phyloP scores from a whole-genome alignment of 106 monocot species.

The Dendrobium officinale region DNA sequence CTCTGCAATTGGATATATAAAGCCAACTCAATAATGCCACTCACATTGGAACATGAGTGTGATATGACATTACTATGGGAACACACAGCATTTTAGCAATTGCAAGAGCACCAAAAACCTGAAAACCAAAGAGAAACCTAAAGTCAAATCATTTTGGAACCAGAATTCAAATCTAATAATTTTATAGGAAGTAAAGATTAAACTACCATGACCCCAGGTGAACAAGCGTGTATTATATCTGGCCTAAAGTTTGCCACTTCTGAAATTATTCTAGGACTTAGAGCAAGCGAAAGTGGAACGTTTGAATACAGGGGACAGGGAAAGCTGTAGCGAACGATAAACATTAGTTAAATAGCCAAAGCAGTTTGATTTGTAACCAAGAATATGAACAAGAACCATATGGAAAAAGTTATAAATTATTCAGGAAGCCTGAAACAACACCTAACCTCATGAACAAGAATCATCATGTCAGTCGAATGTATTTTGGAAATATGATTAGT shows the following conservation, averaged over 20 bases:
- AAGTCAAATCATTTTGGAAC: background rate
- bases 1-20: no score
- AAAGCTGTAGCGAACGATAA: constrained; percentile 45
- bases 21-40: constrained; percentile 6
- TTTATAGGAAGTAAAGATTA: background rate
- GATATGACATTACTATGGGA: constrained; percentile 94
- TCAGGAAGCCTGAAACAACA: background rate
- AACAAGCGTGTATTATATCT: constrained; percentile 90
- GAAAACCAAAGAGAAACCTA: constrained; percentile 7
- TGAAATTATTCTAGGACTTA: constrained; percentile 89
- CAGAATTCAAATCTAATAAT: background rate
- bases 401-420: background rate
- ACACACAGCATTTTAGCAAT: constrained; percentile 81
- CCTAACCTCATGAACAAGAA: background rate
- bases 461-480: background rate
- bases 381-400: background rate
- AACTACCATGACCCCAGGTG: constrained; percentile 92
- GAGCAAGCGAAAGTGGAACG: constrained; percentile 84
- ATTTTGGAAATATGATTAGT: background rate
- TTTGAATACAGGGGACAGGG: constrained; percentile 89
- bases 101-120: constrained; percentile 95
- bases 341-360: no score
- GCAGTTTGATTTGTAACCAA: background rate
- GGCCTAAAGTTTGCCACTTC: constrained; percentile 93
- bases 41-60: constrained; percentile 97